These are phyloP conservation scores for Pharus latifolius DNA, from an alignment of 176 grass and related monocot species.

Conservation along the genomic window DNA sequence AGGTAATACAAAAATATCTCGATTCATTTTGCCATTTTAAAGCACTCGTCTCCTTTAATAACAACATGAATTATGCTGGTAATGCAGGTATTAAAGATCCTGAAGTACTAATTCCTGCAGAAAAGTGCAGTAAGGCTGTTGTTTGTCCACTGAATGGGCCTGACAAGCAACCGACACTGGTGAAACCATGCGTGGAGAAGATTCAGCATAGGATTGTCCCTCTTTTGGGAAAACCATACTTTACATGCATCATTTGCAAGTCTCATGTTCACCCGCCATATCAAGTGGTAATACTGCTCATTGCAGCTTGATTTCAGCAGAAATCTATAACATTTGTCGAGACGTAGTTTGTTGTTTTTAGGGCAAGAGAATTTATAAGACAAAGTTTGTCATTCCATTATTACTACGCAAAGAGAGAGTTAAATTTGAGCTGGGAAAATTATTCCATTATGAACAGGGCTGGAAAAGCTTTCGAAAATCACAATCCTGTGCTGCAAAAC, in stretches of 20 bases:
- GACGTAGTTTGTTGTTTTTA: not conserved
- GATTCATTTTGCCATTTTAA: not conserved
- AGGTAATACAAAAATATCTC: not conserved
- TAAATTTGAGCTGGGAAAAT: too few species aligned
- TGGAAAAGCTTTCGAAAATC: too few species aligned
- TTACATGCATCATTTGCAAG: constrained; percentile 27
- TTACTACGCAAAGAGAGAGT: too few species aligned
- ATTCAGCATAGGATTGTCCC: not conserved
- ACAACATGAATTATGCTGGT: not conserved
- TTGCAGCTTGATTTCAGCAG: not conserved
- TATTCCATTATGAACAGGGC: not conserved
- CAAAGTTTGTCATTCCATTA: too few species aligned
- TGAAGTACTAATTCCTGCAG: not conserved
- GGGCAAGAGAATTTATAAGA: too few species aligned
- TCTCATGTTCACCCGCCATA: constrained; percentile 8
- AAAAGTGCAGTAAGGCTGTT: not conserved
- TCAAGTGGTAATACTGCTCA: constrained; percentile 28
- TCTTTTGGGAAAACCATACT: constrained; percentile 31
- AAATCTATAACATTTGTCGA: not conserved
- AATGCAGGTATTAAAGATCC: not conserved
- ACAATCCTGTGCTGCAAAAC: not conserved
- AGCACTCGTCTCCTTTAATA: not conserved
- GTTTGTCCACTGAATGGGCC: not conserved
- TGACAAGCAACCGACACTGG: not conserved
- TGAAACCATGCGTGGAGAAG: not conserved